Evolutionary conservation across 2,329 filamentous ascomycete species (phyloP).

Genomic region (Apiospora arundinis): DNA sequence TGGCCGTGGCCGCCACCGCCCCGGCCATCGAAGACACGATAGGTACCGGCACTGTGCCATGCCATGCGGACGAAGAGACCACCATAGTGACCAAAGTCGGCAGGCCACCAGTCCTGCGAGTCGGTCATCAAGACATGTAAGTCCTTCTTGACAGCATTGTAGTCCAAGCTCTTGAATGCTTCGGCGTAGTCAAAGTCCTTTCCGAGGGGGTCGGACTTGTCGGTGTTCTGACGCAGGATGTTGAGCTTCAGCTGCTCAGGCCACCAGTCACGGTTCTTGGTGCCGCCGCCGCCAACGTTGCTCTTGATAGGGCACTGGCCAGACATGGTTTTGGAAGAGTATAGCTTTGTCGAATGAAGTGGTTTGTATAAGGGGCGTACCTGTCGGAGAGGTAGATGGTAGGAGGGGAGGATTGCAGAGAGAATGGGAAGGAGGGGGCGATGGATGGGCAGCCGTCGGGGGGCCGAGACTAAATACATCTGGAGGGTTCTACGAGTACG

Average conservation of each 20-base stretch:
- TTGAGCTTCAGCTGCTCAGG: slow-evolving; percentile 70
- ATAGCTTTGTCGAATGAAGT: slow-evolving; percentile 4
- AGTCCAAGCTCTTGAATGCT: slow-evolving; percentile 76
- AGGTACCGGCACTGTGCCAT: slow-evolving; percentile 81
- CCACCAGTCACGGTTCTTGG: slow-evolving; percentile 76
- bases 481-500: not conserved
- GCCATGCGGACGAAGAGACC: slow-evolving; percentile 82
- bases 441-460: not conserved
- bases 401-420: slow-evolving; percentile 5
- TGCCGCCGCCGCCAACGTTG: slow-evolving; percentile 51
- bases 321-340: slow-evolving; percentile 20
- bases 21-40: slow-evolving; percentile 76
- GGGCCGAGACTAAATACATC: slow-evolving; percentile 17
- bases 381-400: not conserved
- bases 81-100: slow-evolving; percentile 82
- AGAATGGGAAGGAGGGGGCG: slow-evolving; percentile 1
- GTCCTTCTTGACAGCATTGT: slow-evolving; percentile 76
- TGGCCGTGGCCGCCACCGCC: slow-evolving; percentile 77
- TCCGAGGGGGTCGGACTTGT: slow-evolving; percentile 66
- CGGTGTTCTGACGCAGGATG: slow-evolving; percentile 75
- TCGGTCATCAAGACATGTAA: slow-evolving; percentile 74
- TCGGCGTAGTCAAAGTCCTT: slow-evolving; percentile 74
- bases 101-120: slow-evolving; percentile 82
- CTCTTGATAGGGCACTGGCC: slow-evolving; percentile 21
- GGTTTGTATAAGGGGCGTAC: not conserved